Base-by-base conservation (phyloP, 2,329 filamentous ascomycete genomes). In the Stagonosporopsis tanaceti region DNA sequence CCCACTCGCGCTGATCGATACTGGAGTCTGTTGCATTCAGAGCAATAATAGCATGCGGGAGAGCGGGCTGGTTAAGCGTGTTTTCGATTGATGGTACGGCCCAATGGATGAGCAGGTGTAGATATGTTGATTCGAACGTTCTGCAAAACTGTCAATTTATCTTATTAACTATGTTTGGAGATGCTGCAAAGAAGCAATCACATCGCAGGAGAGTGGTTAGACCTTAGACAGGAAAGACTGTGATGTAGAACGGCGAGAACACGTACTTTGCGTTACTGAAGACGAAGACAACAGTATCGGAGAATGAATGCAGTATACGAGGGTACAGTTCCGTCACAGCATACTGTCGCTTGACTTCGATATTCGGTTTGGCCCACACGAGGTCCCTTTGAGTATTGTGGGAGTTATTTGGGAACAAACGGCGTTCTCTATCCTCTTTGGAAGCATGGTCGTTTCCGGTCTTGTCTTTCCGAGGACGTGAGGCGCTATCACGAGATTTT, bases 31-130 rank as follows among this genome's bases (percentile, higher is more conserved):
- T 75, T 1, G 77, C 78, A 64, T 85, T 85, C 37, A 86, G 72
- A 0, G 81, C 82, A 38, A 86, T 81, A 47, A 86, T 78, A 7
- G 81, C 83, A 62, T 84, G 81, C 3, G 84, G 83, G 5, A 86
- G 75, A 2, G 80, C 78, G 0, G 83, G 83, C 59, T 86, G 84
- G 57, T 85, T 85, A 45, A 81, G 45, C 77, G 66, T 11, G 14
- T 38, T 60, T 28, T 60, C 57, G 7, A 60, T 27, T 14, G 52
- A 50, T 11, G 53, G 22, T 5, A 44, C 41, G n/a, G 41, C 57
- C 52, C 53, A 60, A 1, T 45, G 22, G 3, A 60, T n/a, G 4
- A 60, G 40, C 14, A 40, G 22, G 4, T 11, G 3, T 7, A 47
- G 8, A 8, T 7, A 22, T 2, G 32, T 37, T 11, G 32, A 15